A percentile compares a stretch with the other conserved stretches of the same genome.
Conservation (phyloP, 768 basidiomycete genomes). For the Suillus weaverae region DNA sequence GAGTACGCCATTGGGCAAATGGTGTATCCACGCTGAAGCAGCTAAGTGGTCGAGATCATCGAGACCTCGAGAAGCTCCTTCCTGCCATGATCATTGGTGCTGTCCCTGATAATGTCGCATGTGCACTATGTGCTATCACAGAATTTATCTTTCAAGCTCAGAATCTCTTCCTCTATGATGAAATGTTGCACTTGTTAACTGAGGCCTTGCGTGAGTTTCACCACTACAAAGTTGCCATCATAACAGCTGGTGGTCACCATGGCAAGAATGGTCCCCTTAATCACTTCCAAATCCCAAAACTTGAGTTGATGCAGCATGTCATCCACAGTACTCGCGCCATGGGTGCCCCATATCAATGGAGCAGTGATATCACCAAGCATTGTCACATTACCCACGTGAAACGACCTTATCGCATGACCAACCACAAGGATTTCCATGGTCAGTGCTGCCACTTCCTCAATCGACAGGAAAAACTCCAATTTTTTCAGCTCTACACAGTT, state of each 20-base stretch:
- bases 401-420: not conserved
- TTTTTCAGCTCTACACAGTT: slow-evolving; percentile 9
- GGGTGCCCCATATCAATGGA: slow-evolving; percentile 27
- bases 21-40: slow-evolving; percentile 14
- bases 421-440: slow-evolving; percentile 3
- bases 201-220: slow-evolving; percentile 12
- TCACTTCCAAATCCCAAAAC: slow-evolving; percentile 7
- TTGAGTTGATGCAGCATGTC: slow-evolving; percentile 4
- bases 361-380: slow-evolving; percentile 13
- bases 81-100: slow-evolving; percentile 15
- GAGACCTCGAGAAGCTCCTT: slow-evolving; percentile 11
- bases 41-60: slow-evolving; percentile 5
- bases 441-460: slow-evolving; percentile 14
- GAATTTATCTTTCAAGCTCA: slow-evolving; percentile 43
- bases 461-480: slow-evolving; percentile 8
- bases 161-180: slow-evolving; percentile 25
- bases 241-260: slow-evolving; percentile 2
- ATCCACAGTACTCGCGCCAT: slow-evolving; percentile 23
- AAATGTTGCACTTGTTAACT: not conserved
- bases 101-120: slow-evolving; percentile 29
- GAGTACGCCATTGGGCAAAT: slow-evolving; percentile 7
- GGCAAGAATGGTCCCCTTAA: slow-evolving; percentile 10
- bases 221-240: slow-evolving; percentile 11
- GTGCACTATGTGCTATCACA: slow-evolving; percentile 34
- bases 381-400: slow-evolving; percentile 15